Conservation (phyloP, 2,329 filamentous ascomycete genomes). For the Alternaria ethzedia region DNA sequence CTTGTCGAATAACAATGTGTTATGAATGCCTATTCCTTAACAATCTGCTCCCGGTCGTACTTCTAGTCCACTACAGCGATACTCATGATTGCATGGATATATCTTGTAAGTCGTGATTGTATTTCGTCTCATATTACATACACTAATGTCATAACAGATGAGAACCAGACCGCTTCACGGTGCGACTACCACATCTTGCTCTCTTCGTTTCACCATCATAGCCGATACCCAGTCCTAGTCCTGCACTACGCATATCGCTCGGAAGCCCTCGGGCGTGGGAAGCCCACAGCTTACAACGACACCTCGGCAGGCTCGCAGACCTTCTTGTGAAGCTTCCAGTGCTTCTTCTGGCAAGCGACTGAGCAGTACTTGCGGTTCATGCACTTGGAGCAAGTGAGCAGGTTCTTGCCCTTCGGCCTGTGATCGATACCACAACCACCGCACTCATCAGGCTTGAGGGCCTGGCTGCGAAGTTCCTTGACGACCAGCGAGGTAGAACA, state of each 20-base stretch:
- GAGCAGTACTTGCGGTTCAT: constrained; percentile 38
- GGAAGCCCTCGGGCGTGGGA: background rate
- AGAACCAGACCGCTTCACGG: background rate
- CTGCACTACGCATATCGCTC: too few relatives aligned
- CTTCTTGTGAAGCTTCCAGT: constrained; percentile 45
- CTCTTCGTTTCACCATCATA: background rate
- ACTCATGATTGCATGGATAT: background rate
- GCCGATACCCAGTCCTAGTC: background rate
- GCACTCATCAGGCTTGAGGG: constrained; percentile 2
- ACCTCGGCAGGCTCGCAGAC: constrained; percentile 17
- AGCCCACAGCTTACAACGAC: background rate
- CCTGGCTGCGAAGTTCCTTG: constrained; percentile 22
- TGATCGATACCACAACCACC: constrained; percentile 15
- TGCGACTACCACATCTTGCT: background rate
- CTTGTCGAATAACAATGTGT: background rate
- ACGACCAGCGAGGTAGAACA: constrained; percentile 17
- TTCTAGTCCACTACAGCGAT: background rate
- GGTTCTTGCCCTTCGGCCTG: background rate
- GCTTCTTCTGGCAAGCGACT: constrained; percentile 34
- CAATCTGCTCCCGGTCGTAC: background rate
- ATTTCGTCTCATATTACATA: background rate
- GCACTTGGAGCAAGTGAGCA: constrained; percentile 36
- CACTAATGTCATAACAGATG: background rate
- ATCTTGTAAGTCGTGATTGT: background rate
- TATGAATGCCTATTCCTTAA: background rate